phyloP scores from a whole-genome alignment of 176 grass and related monocot genomes.

The Lolium multiflorum region DNA sequence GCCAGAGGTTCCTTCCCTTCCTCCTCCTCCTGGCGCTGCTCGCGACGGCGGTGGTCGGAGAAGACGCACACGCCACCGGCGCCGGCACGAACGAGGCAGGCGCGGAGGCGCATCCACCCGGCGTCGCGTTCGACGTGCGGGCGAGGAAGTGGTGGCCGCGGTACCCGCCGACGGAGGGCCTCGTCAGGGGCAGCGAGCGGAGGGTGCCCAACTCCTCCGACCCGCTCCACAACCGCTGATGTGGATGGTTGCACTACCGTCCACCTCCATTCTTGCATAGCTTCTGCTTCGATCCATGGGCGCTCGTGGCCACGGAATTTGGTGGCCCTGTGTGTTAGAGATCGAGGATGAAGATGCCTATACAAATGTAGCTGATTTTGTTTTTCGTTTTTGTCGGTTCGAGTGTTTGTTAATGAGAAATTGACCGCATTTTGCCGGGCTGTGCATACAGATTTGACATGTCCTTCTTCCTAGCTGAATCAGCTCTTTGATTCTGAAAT shows the following conservation, averaged over 20 bases:
- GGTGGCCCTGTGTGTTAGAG: not conserved
- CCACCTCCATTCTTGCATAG: not conserved
- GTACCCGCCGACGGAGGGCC: slow-evolving; percentile 51
- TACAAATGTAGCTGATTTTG: slow-evolving; percentile 47
- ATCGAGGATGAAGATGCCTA: slow-evolving; percentile 35
- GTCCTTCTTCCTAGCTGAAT: not conserved
- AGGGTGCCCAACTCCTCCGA: slow-evolving; percentile 83
- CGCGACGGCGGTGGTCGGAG: slow-evolving; percentile 38
- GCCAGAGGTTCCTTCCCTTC: slow-evolving; percentile 51
- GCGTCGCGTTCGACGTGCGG: slow-evolving; percentile 40
- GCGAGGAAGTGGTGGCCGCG: slow-evolving; percentile 54
- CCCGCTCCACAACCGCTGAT: slow-evolving; percentile 89
- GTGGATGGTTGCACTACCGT: not conserved
- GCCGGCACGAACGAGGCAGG: not conserved
- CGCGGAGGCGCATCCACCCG: not conserved
- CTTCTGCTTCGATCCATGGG: not conserved
- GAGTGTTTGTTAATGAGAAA: slow-evolving; percentile 39
- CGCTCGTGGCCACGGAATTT: slow-evolving; percentile 33
- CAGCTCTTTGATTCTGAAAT: not conserved
- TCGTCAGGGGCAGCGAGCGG: slow-evolving; percentile 67
- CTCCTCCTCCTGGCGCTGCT: slow-evolving; percentile 52
- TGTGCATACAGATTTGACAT: slow-evolving; percentile 17
- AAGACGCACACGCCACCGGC: not conserved
- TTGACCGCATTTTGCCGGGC: not conserved
- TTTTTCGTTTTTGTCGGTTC: slow-evolving; percentile 1